Conservation (phyloP, 768 basidiomycete genomes). For the Glaciozyma martinii region DNA sequence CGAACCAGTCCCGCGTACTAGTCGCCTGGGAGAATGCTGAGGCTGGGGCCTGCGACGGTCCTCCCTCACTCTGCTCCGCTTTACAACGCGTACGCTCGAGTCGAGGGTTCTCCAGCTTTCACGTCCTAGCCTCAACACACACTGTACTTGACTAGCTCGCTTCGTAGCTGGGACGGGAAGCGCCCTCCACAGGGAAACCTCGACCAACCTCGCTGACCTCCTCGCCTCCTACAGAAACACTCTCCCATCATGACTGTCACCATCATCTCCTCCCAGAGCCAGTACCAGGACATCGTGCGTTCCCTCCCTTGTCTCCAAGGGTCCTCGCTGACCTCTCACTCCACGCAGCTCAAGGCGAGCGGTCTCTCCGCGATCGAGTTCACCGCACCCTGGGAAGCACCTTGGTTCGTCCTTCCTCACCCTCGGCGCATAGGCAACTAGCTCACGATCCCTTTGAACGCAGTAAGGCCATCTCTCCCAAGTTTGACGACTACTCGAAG, state of each 20-base stretch:
- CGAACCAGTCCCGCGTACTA: no score
- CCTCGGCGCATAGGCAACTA: not conserved
- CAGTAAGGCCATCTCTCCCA: constrained; percentile 27
- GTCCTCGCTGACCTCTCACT: not conserved
- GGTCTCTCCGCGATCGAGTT: constrained; percentile 18
- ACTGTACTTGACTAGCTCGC: no score
- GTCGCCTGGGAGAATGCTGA: no score
- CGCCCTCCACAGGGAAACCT: no score
- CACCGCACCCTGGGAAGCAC: constrained; percentile 26
- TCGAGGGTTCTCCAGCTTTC: no score
- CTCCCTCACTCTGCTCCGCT: no score
- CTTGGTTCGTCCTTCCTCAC: constrained; percentile 8
- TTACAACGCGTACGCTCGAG: no score
- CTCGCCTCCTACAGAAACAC: not conserved
- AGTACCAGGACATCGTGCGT: constrained; percentile 22
- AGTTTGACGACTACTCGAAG: constrained; percentile 6
- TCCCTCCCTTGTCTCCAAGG: not conserved
- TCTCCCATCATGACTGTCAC: constrained; percentile 17
- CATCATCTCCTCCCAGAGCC: constrained; percentile 7
- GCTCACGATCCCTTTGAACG: no score
- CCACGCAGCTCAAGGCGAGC: constrained; percentile 12
- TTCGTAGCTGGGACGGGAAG: no score
- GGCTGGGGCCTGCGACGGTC: no score
- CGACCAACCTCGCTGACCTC: not conserved
- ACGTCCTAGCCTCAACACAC: no score